These are phyloP conservation scores for Mycena capillaripes DNA, from an alignment of 768 basidiomycete species.

Conservation along the genomic window DNA sequence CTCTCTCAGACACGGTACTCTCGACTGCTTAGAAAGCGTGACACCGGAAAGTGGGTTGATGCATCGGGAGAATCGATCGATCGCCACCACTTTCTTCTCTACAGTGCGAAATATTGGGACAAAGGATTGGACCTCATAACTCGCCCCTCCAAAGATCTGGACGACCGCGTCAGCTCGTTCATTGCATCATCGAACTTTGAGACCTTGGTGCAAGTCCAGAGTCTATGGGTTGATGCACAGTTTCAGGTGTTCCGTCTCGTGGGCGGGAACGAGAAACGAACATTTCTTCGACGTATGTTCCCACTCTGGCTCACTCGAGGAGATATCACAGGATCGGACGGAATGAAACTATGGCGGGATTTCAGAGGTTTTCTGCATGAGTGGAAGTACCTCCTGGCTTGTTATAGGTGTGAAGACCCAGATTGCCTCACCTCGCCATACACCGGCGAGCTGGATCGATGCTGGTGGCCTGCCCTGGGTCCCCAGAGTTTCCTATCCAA, in stretches of 20 bases:
- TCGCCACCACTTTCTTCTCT: conserved; percentile 43
- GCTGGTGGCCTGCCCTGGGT: conserved; percentile 47
- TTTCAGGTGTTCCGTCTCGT: conserved; percentile 40
- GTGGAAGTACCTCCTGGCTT: conserved; percentile 42
- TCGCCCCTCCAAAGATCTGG: background rate
- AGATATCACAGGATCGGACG: background rate
- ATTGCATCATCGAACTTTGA: conserved; percentile 46
- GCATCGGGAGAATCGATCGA: conserved; percentile 36
- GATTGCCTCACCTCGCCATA: conserved; percentile 22
- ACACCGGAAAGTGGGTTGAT: conserved; percentile 41
- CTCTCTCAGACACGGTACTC: conserved; percentile 40
- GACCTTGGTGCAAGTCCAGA: conserved; percentile 48
- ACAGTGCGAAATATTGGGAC: conserved; percentile 51
- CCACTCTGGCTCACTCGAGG: conserved; percentile 42
- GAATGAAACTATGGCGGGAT: conserved; percentile 34
- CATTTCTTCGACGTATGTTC: conserved; percentile 36
- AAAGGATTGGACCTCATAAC: conserved; percentile 44
- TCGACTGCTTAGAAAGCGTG: conserved; percentile 31
- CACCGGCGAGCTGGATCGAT: conserved; percentile 44
- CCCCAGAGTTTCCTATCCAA: conserved; percentile 42
- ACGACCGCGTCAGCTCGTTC: conserved; percentile 37
- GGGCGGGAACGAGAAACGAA: background rate
- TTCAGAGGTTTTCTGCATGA: conserved; percentile 44
- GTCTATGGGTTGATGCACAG: conserved; percentile 45
- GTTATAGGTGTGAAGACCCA: conserved; percentile 20